phyloP scores from a whole-genome alignment of 129 eudicot species.

The Lactuca saligna region DNA sequence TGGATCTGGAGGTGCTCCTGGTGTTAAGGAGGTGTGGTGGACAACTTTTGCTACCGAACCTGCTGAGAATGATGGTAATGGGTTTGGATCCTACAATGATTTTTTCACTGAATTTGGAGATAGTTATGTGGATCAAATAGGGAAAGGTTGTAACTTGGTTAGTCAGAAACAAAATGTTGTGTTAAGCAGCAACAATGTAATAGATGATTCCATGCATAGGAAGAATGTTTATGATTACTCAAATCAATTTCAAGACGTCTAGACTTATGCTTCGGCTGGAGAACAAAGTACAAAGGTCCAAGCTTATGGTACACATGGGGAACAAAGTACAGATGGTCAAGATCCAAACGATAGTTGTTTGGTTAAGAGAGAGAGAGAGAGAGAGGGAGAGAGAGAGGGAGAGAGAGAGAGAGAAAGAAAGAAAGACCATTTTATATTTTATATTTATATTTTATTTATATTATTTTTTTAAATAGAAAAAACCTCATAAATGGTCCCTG shows the following conservation, averaged over 20 bases:
- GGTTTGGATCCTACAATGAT: slow-evolving; percentile 59
- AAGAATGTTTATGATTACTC: slow-evolving; percentile 32
- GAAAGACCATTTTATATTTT: too few relatives aligned
- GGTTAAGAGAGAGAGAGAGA: too few relatives aligned
- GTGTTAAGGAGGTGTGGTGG: slow-evolving; percentile 87
- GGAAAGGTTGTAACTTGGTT: slow-evolving; percentile 29
- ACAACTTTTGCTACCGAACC: slow-evolving; percentile 57
- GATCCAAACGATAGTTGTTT: slow-evolving; percentile 40
- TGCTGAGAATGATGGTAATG: background rate
- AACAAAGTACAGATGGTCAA: slow-evolving; percentile 39
- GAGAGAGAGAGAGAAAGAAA: too few relatives aligned
- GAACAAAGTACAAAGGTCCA: slow-evolving; percentile 43
- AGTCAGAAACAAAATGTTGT: slow-evolving; percentile 11
- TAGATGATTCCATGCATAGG: slow-evolving; percentile 28
- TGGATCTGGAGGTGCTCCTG: slow-evolving; percentile 38
- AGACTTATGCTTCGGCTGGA: slow-evolving; percentile 24
- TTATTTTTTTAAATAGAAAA: too few relatives aligned
- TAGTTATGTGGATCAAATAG: slow-evolving; percentile 34
- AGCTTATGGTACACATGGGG: slow-evolving; percentile 34
- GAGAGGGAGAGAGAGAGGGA: too few relatives aligned
- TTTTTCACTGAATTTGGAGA: slow-evolving; percentile 62
- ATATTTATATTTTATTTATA: too few relatives aligned
- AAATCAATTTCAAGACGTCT: slow-evolving; percentile 34
- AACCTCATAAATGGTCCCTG: too few relatives aligned
- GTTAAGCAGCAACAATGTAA: slow-evolving; percentile 15